Evolutionary conservation across 2,329 filamentous ascomycete species (phyloP).

Genomic region (Metarhizium guizhouense): DNA sequence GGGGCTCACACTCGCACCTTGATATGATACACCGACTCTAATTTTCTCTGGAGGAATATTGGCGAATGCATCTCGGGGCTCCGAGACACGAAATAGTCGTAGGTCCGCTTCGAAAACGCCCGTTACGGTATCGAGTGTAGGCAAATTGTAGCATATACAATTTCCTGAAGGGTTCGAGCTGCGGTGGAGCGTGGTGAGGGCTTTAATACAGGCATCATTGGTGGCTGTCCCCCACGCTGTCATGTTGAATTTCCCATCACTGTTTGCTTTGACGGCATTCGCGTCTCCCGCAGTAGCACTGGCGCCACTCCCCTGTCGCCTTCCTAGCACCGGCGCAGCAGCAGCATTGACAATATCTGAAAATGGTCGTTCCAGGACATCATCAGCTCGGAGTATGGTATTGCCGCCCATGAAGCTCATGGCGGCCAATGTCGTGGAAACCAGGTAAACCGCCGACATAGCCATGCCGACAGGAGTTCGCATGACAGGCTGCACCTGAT

Average conservation of each 20-base stretch:
- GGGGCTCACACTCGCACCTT: constrained; percentile 34
- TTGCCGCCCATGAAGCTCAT: neutral
- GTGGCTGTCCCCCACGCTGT: constrained; percentile 48
- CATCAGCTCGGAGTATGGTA: constrained; percentile 4
- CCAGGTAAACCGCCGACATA: constrained; percentile 1
- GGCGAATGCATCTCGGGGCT: constrained; percentile 44
- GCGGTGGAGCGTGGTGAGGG: constrained; percentile 44
- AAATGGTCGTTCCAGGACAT: constrained; percentile 5
- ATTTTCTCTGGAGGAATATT: constrained; percentile 43
- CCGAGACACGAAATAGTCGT: constrained; percentile 60
- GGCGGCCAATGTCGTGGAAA: neutral
- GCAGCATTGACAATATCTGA: neutral
- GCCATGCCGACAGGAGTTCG: neutral
- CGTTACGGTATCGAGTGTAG: constrained; percentile 55
- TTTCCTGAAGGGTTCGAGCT: constrained; percentile 68
- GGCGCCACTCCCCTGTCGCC: constrained; percentile 5
- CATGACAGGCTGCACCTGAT: neutral
- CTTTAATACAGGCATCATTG: constrained; percentile 47
- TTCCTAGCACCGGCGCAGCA: neutral
- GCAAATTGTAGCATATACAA: constrained; percentile 75
- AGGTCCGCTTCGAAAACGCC: constrained; percentile 72
- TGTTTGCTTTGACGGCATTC: constrained; percentile 25
- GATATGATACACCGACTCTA: constrained; percentile 44
- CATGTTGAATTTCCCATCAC: constrained; percentile 40
- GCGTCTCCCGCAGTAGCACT: neutral